These are phyloP conservation scores for Lachancea sp. DNA, from an alignment of 805 yeast genomes.

Conservation along the genomic window DNA sequence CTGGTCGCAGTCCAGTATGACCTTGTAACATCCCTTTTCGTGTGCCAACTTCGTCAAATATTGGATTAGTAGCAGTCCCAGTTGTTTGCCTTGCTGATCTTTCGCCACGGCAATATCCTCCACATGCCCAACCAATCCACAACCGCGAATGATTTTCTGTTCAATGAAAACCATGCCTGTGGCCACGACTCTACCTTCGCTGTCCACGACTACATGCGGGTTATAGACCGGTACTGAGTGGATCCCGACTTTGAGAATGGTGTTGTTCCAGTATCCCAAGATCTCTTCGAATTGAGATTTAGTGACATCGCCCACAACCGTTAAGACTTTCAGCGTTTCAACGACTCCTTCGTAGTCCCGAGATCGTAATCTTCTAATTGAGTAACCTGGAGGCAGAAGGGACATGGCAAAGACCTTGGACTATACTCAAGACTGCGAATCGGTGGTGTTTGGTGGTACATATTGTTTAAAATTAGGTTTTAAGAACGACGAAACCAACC, in stretches of 20 bases:
- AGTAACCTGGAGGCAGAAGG: slow-evolving; percentile 58
- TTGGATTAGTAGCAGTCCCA: slow-evolving; percentile 65
- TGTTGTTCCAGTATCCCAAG: slow-evolving; percentile 51
- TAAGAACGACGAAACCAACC: no score
- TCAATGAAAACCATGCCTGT: slow-evolving; percentile 80
- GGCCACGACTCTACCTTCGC: slow-evolving; percentile 55
- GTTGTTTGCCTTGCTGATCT: slow-evolving; percentile 73
- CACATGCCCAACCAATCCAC: slow-evolving; percentile 86
- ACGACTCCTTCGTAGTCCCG: slow-evolving; percentile 58
- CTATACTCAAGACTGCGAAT: no score
- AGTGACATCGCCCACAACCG: slow-evolving; percentile 75
- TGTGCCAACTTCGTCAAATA: slow-evolving; percentile 55
- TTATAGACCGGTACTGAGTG: slow-evolving; percentile 45
- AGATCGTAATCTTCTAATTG: slow-evolving; percentile 48
- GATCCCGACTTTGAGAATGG: slow-evolving; percentile 21
- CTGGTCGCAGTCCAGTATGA: slow-evolving; percentile 82
- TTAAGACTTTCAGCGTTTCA: slow-evolving; percentile 58
- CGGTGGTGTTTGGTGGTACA: no score
- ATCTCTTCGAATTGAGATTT: slow-evolving; percentile 43
- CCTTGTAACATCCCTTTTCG: slow-evolving; percentile 70
- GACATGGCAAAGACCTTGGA: slow-evolving; percentile 3
- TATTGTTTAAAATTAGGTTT: not conserved
- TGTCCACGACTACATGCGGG: slow-evolving; percentile 60
- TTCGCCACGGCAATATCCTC: slow-evolving; percentile 84
- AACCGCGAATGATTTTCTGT: slow-evolving; percentile 71